A percentile compares a stretch with the other conserved stretches of the same genome.
These are phyloP conservation scores for Pelagophyceae sp. DNA, from an alignment of 352 stramenopile genomes.

Conservation along the genomic window DNA sequence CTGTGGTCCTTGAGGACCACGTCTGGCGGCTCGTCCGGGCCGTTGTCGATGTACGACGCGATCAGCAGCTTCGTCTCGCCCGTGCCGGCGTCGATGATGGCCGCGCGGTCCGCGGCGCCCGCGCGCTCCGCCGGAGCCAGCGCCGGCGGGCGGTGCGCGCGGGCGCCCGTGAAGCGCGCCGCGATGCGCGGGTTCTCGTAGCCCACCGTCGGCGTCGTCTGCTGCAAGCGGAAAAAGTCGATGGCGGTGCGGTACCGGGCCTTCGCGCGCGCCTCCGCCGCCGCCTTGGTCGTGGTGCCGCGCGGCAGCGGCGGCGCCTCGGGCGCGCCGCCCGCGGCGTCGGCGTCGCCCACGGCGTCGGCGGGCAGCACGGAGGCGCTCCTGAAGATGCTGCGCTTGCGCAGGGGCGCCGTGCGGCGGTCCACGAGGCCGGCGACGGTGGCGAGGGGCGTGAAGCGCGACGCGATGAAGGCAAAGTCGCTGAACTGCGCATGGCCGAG, in stretches of 20 bases:
- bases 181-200: neutral
- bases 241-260: neutral
- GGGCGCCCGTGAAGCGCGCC: neutral
- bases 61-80: constrained; percentile 1
- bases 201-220: neutral
- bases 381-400: neutral
- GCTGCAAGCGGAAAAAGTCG: neutral
- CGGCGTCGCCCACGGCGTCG: neutral
- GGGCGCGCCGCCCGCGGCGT: no score
- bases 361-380: neutral
- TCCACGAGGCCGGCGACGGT: neutral
- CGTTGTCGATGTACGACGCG: neutral
- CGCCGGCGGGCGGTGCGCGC: no score
- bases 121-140: neutral
- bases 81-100: constrained; percentile 6
- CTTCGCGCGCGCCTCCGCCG: no score
- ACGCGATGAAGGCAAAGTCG: neutral
- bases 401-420: no score
- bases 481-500: no score
- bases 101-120: neutral
- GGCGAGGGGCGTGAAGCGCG: neutral
- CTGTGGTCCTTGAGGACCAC: neutral
- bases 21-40: neutral
- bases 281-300: neutral
- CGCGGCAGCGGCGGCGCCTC: neutral